phyloP scores from a whole-genome alignment of 2,329 filamentous ascomycete genomes.

The Aspergillus jensenii region DNA sequence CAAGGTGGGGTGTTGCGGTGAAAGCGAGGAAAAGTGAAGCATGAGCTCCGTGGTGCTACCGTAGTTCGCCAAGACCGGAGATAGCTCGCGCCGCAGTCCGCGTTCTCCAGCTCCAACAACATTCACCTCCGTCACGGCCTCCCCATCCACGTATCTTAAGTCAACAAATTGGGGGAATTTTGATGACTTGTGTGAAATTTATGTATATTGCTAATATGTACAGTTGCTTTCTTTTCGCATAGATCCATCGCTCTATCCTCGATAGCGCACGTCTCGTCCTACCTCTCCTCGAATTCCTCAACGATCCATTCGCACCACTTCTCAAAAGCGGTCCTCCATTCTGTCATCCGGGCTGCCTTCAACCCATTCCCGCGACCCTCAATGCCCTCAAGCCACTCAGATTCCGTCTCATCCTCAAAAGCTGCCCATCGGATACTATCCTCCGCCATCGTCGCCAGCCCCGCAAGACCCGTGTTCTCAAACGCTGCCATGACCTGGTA shows the following conservation, averaged over 20 bases:
- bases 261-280: not conserved
- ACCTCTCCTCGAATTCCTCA: constrained; percentile 1
- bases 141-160: not conserved
- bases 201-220: not conserved
- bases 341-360: not conserved
- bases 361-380: not conserved
- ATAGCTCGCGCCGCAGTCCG: not conserved
- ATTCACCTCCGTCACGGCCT: not conserved
- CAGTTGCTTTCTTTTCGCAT: not conserved
- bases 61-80: constrained; percentile 1
- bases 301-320: constrained; percentile 14
- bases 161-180: not conserved
- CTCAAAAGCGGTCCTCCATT: constrained; percentile 12
- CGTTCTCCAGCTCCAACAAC: not conserved
- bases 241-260: not conserved
- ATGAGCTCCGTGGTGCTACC: not conserved
- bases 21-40: not conserved
- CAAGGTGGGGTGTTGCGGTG: not conserved
- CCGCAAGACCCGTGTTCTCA: constrained; percentile 11
- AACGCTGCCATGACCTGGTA: constrained; percentile 13
- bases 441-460: constrained; percentile 13
- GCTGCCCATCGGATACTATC: constrained; percentile 14
- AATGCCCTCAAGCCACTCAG: constrained; percentile 3
- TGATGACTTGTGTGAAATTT: not conserved
- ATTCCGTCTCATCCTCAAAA: constrained; percentile 11